phyloP scores from a whole-genome alignment of 129 eudicot species.

The Kitagawia praeruptora region DNA sequence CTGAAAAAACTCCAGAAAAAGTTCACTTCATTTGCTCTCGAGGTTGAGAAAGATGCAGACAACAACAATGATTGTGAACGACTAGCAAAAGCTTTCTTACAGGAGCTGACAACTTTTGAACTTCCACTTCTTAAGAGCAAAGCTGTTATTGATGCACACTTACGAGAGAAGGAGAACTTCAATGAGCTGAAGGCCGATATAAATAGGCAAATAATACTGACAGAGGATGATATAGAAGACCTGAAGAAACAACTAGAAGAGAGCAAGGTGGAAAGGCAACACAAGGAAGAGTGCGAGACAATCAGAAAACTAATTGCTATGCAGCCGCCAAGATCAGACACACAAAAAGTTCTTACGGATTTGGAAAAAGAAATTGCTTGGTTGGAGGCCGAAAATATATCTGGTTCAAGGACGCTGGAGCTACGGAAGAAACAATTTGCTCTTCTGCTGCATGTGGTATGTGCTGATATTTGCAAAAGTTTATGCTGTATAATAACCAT shows the following conservation, averaged over 20 bases:
- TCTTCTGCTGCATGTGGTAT: conserved; percentile 90
- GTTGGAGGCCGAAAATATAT: conserved; percentile 80
- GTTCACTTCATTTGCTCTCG: conserved; percentile 72
- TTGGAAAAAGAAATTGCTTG: conserved; percentile 74
- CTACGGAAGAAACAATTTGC: conserved; percentile 94
- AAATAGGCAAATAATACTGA: conserved; percentile 68
- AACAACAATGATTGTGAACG: conserved; percentile 76
- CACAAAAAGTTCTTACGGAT: conserved; percentile 65
- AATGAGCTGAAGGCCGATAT: conserved; percentile 77
- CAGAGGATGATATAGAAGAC: conserved; percentile 77
- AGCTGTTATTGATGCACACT: conserved; percentile 85
- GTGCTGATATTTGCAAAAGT: conserved; percentile 11
- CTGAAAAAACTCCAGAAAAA: conserved; percentile 87
- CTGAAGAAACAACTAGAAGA: conserved; percentile 82
- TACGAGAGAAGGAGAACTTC: conserved; percentile 83
- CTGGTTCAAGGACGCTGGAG: conserved; percentile 74
- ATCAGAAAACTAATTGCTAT: conserved; percentile 70
- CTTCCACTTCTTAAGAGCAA: conserved; percentile 83
- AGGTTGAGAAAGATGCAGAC: conserved; percentile 64
- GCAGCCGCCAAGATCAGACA: conserved; percentile 81
- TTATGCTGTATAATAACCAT: neutral
- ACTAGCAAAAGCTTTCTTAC: conserved; percentile 81
- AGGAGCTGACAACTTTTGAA: conserved; percentile 86
- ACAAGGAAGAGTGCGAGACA: conserved; percentile 93
- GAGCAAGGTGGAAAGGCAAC: conserved; percentile 89